phyloP scores from a whole-genome alignment of 495 filamentous ascomycete genomes.

The Annulohypoxylon bovei region DNA sequence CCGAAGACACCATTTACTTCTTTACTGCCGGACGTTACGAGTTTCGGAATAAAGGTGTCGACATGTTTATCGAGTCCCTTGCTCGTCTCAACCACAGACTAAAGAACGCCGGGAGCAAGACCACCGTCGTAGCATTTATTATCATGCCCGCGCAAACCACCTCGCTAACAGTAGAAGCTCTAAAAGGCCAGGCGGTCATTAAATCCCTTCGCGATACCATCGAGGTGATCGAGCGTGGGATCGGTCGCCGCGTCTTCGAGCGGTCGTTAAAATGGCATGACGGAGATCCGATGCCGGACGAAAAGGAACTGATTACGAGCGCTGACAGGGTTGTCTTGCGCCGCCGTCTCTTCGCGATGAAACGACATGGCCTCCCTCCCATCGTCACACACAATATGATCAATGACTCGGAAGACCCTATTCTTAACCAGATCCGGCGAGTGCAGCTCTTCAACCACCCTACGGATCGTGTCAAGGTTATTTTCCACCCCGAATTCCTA shows the following conservation, averaged over 20 bases:
- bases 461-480: conserved; percentile 92
- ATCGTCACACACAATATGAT: conserved; percentile 99
- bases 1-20: conserved; percentile 97
- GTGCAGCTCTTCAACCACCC: conserved; percentile 97
- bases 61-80: conserved; percentile 98
- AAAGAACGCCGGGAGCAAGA: conserved; percentile 85
- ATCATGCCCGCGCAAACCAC: conserved; percentile 99
- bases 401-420: conserved; percentile 91
- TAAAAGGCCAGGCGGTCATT: conserved; percentile 96
- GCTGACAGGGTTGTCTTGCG: conserved; percentile 94
- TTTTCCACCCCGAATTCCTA: conserved; percentile 98
- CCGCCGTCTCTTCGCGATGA: conserved; percentile 94
- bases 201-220: conserved; percentile 95
- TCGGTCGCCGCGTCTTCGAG: conserved; percentile 94
- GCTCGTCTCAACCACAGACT: conserved; percentile 93
- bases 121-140: conserved; percentile 97
- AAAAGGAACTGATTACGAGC: conserved; percentile 91
- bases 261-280: conserved; percentile 93
- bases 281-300: conserved; percentile 89
- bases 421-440: conserved; percentile 94
- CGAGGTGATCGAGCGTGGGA: conserved; percentile 85
- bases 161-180: conserved; percentile 91
- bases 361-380: conserved; percentile 85
- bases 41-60: conserved; percentile 97
- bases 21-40: conserved; percentile 98